These are phyloP conservation scores for Mycena amicta DNA, from an alignment of 768 basidiomycete genomes.

Conservation along the genomic window DNA sequence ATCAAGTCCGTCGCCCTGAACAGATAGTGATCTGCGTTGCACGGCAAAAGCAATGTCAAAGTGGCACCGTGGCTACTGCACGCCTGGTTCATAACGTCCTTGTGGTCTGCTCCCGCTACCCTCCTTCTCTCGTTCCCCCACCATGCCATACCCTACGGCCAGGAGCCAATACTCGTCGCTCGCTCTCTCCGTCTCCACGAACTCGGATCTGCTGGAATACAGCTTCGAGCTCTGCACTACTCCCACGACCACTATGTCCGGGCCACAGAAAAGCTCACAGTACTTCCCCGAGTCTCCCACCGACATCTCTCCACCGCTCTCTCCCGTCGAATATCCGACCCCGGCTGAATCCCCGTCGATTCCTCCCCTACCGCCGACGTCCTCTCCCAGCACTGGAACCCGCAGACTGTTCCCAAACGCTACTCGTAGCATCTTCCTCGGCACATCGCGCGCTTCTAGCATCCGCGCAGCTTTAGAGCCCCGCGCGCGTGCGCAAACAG, in stretches of 20 bases:
- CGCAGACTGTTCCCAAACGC: background rate
- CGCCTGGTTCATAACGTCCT: no score
- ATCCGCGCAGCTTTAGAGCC: background rate
- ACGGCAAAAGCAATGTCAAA: no score
- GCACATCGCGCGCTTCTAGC: background rate
- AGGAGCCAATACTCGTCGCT: no score
- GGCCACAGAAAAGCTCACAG: background rate
- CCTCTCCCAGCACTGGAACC: background rate
- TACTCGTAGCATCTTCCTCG: background rate
- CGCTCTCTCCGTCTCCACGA: no score
- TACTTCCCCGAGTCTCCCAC: no score
- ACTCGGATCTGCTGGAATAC: no score
- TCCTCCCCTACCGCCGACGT: background rate
- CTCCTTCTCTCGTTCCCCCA: no score
- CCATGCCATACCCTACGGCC: no score
- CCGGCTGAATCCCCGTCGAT: background rate
- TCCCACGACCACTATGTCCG: background rate
- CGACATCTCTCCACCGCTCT: background rate
- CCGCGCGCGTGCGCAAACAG: background rate
- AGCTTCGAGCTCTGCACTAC: background rate
- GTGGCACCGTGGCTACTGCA: no score
- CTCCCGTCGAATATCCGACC: background rate
- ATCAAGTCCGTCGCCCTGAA: no score
- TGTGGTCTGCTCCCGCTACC: no score
- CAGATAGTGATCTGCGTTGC: no score